phyloP scores from a whole-genome alignment of 768 basidiomycete species.

The Xerocomellus intermedius region DNA sequence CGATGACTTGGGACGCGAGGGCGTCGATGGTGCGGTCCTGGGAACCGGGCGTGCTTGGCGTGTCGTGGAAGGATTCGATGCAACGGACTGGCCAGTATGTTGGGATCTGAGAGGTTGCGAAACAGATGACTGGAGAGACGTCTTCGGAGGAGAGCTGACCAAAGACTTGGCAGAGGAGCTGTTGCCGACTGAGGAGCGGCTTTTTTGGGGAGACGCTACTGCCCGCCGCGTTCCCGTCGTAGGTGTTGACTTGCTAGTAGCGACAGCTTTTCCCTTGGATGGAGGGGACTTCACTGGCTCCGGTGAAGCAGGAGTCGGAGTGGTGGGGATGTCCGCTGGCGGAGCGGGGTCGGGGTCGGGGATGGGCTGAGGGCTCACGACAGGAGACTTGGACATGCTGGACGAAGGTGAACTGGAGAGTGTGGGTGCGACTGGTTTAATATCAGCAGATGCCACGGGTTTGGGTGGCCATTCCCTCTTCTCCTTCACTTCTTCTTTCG shows the following conservation, averaged over 20 bases:
- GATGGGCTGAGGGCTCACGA: constrained; percentile 32
- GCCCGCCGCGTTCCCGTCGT: constrained; percentile 20
- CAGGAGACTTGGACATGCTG: constrained; percentile 15
- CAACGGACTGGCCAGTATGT: constrained; percentile 42
- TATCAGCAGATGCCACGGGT: constrained; percentile 31
- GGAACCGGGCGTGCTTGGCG: constrained; percentile 26
- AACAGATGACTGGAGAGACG: constrained; percentile 35
- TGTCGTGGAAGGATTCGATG: constrained; percentile 31
- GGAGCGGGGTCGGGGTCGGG: constrained; percentile 25
- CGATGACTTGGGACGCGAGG: constrained; percentile 39
- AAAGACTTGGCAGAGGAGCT: constrained; percentile 22
- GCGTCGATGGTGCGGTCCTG: constrained; percentile 32
- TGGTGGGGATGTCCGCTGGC: constrained; percentile 17
- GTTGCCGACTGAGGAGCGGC: constrained; percentile 20
- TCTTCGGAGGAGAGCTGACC: constrained; percentile 26
- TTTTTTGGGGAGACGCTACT: constrained; percentile 30
- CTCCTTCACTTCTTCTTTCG: constrained; percentile 66
- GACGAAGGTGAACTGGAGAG: constrained; percentile 36
- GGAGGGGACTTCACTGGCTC: constrained; percentile 22
- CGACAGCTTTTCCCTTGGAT: constrained; percentile 17
- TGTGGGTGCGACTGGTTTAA: constrained; percentile 35
- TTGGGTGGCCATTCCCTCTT: constrained; percentile 78
- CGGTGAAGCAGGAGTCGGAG: constrained; percentile 21
- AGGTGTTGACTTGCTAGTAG: constrained; percentile 22
- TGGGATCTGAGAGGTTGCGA: constrained; percentile 39